Percentiles rank a stretch among this genome's conserved stretches.
These are phyloP conservation scores for Xeromyces bisporus DNA, from an alignment of 495 filamentous ascomycete genomes.

Conservation along the genomic window DNA sequence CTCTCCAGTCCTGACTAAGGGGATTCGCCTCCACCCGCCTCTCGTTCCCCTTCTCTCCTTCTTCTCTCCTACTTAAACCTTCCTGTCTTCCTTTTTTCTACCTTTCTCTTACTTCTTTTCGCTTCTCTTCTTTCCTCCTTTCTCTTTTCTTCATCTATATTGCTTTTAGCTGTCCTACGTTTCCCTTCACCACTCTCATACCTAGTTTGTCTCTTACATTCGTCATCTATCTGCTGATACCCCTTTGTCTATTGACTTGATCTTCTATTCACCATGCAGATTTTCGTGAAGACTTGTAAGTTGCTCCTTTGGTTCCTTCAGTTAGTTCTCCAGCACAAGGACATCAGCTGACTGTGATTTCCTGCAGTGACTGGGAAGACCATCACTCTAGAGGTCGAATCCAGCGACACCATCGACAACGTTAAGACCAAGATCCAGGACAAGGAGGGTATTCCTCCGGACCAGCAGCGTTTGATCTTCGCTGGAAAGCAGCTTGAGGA, in stretches of 20 bases:
- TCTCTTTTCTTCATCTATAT: conserved; percentile 3
- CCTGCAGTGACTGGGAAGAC: conserved; percentile 77
- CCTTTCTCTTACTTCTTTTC: conserved; percentile 2
- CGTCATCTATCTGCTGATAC: conserved; percentile 2
- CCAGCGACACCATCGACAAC: conserved; percentile 95
- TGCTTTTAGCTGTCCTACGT: conserved; percentile 9
- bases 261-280: conserved; percentile 53
- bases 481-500: conserved; percentile 97
- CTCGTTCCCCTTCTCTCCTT: conserved; percentile 10
- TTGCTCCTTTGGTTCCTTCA: conserved; percentile 11
- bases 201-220: conserved; percentile 4
- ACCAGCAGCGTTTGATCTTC: conserved; percentile 97
- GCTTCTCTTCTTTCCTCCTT: conserved; percentile 1
- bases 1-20: conserved; percentile 22
- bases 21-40: conserved; percentile 18
- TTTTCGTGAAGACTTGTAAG: conserved; percentile 95
- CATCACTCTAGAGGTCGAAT: conserved; percentile 98
- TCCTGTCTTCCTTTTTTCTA: conserved; percentile 6
- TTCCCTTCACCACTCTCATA: conserved; percentile 8
- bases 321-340: conserved; percentile 2
- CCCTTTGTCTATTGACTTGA: conserved; percentile 2
- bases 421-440: conserved; percentile 99
- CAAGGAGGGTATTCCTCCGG: conserved; percentile 96
- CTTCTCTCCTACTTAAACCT: conserved; percentile 8
- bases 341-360: conserved; percentile 5